These are phyloP conservation scores for Phytophthora nicotianae DNA, from an alignment of 352 stramenopile species.

Conservation along the genomic window DNA sequence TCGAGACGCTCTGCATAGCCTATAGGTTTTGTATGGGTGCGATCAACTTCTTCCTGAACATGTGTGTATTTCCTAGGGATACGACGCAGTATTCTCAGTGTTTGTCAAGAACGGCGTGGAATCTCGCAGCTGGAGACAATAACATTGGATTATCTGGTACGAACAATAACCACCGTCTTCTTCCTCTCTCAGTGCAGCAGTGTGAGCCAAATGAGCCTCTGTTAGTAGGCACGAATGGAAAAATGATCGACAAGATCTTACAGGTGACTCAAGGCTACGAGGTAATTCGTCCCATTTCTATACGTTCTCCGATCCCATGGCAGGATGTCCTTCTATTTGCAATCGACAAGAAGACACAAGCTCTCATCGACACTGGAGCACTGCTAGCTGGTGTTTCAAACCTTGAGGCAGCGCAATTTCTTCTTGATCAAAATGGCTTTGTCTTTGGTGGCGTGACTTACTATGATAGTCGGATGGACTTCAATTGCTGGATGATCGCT, in stretches of 20 bases:
- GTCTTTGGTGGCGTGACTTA: slow-evolving; percentile 71
- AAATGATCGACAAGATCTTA: slow-evolving; percentile 85
- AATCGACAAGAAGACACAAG: slow-evolving; percentile 48
- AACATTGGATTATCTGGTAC: slow-evolving; percentile 89
- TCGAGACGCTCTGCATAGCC: slow-evolving; percentile 50
- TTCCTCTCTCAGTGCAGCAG: slow-evolving; percentile 74
- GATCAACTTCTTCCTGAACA: slow-evolving; percentile 91
- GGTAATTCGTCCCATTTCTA: slow-evolving; percentile 15
- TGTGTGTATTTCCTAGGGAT: slow-evolving; percentile 80
- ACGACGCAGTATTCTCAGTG: slow-evolving; percentile 76
- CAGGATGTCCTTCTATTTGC: slow-evolving; percentile 46
- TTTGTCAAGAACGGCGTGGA: slow-evolving; percentile 77
- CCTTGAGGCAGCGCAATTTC: slow-evolving; percentile 49
- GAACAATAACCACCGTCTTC: slow-evolving; percentile 85
- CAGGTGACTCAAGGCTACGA: slow-evolving; percentile 39
- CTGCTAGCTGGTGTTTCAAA: slow-evolving; percentile 73
- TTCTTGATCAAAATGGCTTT: slow-evolving; percentile 40
- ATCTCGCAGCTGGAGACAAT: slow-evolving; percentile 64
- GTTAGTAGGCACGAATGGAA: slow-evolving; percentile 79
- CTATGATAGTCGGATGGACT: slow-evolving; percentile 60
- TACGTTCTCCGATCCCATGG: slow-evolving; percentile 33
- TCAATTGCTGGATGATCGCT: slow-evolving; percentile 80
- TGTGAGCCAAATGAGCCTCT: slow-evolving; percentile 52
- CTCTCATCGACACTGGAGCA: slow-evolving; percentile 86
- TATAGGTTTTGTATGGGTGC: slow-evolving; percentile 66